phyloP scores from a whole-genome alignment of 768 basidiomycete genomes.

The Mycena galopus region DNA sequence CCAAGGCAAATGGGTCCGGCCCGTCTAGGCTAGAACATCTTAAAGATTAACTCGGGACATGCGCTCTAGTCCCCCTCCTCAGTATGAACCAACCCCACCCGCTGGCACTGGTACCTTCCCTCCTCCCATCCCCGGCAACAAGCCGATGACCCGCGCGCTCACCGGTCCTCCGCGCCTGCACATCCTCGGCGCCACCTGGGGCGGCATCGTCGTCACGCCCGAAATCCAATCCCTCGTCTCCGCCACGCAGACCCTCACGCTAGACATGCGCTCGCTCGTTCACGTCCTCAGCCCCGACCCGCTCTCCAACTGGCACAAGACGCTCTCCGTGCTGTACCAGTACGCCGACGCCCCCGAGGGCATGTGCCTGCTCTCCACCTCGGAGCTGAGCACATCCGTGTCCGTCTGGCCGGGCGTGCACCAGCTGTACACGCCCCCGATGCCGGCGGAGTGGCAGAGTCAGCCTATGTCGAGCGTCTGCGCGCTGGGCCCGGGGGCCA shows the following conservation, averaged over 20 bases:
- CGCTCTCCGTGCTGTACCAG: not conserved
- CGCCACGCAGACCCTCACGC: not conserved
- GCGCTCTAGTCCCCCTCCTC: not conserved
- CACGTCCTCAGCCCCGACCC: slow-evolving; percentile 2
- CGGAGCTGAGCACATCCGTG: not conserved
- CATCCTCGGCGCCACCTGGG: not conserved
- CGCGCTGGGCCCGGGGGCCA: not conserved
- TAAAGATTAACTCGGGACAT: too few relatives aligned
- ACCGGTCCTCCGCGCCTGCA: not conserved
- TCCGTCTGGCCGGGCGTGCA: not conserved
- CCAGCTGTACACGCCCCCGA: not conserved
- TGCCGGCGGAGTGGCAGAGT: not conserved
- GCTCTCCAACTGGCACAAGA: not conserved
- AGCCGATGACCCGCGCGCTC: not conserved
- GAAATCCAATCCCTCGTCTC: not conserved
- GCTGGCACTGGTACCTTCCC: not conserved
- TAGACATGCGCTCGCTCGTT: not conserved
- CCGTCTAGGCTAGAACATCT: too few relatives aligned
- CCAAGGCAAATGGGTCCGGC: too few relatives aligned
- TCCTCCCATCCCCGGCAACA: not conserved
- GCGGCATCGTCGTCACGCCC: not conserved
- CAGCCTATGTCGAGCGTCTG: not conserved
- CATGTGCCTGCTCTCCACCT: not conserved
- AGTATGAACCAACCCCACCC: not conserved
- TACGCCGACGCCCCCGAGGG: not conserved